Conservation (phyloP, 257 asterid species). For the Ocimum tenuiflorum region DNA sequence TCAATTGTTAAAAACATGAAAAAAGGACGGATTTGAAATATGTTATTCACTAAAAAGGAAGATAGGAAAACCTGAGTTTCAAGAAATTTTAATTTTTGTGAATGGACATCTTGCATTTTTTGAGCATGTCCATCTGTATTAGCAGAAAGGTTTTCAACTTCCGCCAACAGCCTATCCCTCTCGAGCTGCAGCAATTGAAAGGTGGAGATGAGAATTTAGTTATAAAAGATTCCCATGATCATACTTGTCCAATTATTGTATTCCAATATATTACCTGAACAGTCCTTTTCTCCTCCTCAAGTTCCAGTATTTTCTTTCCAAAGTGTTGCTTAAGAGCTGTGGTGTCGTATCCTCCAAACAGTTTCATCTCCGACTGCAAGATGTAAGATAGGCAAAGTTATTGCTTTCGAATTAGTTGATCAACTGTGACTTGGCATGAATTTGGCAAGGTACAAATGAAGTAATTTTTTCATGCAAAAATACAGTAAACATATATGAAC, state of each 20-base stretch:
- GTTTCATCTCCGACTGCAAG: constrained; percentile 93
- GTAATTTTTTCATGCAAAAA: too few species aligned
- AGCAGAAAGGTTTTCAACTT: constrained; percentile 89
- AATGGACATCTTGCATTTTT: constrained; percentile 73
- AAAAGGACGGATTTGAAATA: not conserved
- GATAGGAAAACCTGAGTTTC: constrained; percentile 87
- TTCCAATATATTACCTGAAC: constrained; percentile 56
- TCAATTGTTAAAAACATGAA: not conserved
- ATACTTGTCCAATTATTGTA: not conserved
- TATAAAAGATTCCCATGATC: not conserved
- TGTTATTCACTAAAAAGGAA: not conserved
- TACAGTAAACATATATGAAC: too few species aligned
- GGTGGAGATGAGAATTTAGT: constrained; percentile 16
- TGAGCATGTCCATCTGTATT: constrained; percentile 86
- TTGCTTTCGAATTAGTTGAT: too few species aligned
- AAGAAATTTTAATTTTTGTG: constrained; percentile 75
- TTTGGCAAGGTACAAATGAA: too few species aligned
- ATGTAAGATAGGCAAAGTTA: constrained; percentile 4
- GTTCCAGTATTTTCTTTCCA: constrained; percentile 86
- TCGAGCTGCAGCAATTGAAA: constrained; percentile 47
- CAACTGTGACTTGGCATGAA: too few species aligned
- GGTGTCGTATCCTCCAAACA: constrained; percentile 73
- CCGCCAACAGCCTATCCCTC: constrained; percentile 74
- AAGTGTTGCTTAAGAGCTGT: constrained; percentile 91
- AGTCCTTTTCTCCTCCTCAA: constrained; percentile 86